phyloP scores from a whole-genome alignment of 1,284 basidiomycete species.

The Jaminaea rosea region DNA sequence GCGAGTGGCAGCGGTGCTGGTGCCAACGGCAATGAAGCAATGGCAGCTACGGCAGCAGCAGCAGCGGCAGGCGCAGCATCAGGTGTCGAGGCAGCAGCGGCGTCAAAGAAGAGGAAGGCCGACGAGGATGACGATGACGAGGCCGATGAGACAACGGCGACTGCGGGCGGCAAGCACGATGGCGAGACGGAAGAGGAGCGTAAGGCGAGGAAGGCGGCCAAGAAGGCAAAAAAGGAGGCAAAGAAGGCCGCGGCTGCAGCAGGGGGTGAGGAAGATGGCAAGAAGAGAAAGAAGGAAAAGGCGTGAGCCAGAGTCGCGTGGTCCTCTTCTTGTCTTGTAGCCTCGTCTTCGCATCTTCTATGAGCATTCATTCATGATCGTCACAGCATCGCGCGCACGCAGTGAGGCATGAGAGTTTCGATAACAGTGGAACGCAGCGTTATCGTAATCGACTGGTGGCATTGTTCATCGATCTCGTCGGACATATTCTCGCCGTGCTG shows the following conservation, averaged over 20 bases:
- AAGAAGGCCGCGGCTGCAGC: conserved; percentile 26
- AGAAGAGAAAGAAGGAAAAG: conserved; percentile 40
- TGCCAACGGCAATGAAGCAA: too few relatives aligned
- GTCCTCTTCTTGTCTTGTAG: too few relatives aligned
- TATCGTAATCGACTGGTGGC: too few relatives aligned
- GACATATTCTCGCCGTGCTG: conserved; percentile 46
- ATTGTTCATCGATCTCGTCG: conserved; percentile 56
- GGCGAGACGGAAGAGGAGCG: conserved; percentile 43
- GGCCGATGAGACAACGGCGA: conserved; percentile 21
- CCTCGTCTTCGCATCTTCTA: too few relatives aligned
- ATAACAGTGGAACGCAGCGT: too few relatives aligned
- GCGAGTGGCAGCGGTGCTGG: conserved; percentile 12
- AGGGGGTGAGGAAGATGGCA: conserved; percentile 25
- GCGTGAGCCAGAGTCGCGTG: too few relatives aligned
- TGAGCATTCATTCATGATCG: too few relatives aligned
- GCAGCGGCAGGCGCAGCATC: conserved; percentile 7
- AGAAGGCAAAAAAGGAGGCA: conserved; percentile 45
- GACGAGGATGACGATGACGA: conserved; percentile 41
- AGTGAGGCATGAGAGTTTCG: too few relatives aligned
- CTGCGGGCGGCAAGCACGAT: conserved; percentile 30
- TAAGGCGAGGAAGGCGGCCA: conserved; percentile 46
- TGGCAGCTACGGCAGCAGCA: background rate
- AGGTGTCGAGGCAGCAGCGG: conserved; percentile 12
- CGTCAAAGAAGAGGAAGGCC: conserved; percentile 19
- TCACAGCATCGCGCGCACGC: too few relatives aligned